Percentiles rank a stretch among this genome's conserved stretches.
These are phyloP conservation scores for Phytophthora hybrid DNA, from an alignment of 352 stramenopile genomes.

Conservation along the genomic window DNA sequence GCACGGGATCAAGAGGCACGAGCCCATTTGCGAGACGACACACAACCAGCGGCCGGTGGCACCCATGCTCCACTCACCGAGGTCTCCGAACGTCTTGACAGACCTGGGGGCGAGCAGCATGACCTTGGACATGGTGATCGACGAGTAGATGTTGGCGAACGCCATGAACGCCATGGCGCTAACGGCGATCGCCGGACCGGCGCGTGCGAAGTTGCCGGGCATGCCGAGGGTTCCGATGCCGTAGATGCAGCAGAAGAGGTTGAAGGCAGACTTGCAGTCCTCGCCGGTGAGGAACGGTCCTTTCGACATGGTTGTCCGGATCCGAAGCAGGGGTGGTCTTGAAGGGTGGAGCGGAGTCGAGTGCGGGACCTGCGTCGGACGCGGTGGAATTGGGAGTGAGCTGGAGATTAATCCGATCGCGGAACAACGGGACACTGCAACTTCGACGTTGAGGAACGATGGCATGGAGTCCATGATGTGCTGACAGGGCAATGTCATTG, in stretches of 20 bases:
- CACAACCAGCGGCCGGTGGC: slow-evolving; percentile 58
- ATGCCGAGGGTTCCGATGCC: slow-evolving; percentile 78
- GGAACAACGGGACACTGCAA: slow-evolving; percentile 15
- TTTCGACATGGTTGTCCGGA: slow-evolving; percentile 31
- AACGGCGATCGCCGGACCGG: slow-evolving; percentile 56
- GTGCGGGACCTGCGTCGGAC: slow-evolving; percentile 26
- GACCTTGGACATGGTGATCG: slow-evolving; percentile 63
- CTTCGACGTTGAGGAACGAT: slow-evolving; percentile 29
- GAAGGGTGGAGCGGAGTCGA: background rate
- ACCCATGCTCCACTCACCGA: slow-evolving; percentile 68
- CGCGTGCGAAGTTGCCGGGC: slow-evolving; percentile 72
- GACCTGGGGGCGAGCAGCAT: slow-evolving; percentile 60
- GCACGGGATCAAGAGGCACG: slow-evolving; percentile 62
- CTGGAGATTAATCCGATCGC: background rate
- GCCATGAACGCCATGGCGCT: slow-evolving; percentile 72
- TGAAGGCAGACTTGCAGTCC: slow-evolving; percentile 66
- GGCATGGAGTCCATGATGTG: background rate
- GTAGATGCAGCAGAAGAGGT: slow-evolving; percentile 75
- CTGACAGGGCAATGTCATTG: slow-evolving; percentile 21
- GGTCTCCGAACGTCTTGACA: slow-evolving; percentile 69
- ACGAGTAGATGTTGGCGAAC: slow-evolving; percentile 73
- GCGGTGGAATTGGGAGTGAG: slow-evolving; percentile 31
- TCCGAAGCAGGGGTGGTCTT: slow-evolving; percentile 8
- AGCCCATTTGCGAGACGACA: slow-evolving; percentile 62
- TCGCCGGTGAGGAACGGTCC: slow-evolving; percentile 58